phyloP scores from a whole-genome alignment of 116 monocot genomes.

The Dioscorea cayenensis region DNA sequence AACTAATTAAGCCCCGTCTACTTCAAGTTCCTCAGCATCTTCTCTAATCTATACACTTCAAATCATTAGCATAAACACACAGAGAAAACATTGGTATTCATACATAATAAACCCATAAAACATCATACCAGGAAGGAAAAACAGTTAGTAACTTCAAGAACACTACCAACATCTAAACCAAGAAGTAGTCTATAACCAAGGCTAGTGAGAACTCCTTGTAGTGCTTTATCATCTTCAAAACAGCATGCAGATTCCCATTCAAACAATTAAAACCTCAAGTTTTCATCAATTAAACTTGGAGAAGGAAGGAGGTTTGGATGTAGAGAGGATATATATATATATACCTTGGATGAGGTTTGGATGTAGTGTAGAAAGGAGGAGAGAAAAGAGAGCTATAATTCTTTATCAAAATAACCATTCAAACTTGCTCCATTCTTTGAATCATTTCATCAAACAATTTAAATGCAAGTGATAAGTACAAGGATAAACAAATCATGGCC shows the following conservation, averaged over 20 bases:
- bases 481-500: no score
- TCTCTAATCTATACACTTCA: slow-evolving; percentile 52
- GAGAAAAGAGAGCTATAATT: no score
- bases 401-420: no score
- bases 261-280: no score
- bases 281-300: no score
- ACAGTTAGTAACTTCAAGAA: slow-evolving; percentile 90
- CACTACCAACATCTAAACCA: slow-evolving; percentile 95
- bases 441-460: no score
- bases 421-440: no score
- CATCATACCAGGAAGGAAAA: slow-evolving; percentile 88
- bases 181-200: slow-evolving; percentile 88
- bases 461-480: no score
- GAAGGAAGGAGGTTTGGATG: no score
- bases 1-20: slow-evolving; percentile 84
- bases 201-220: slow-evolving; percentile 92
- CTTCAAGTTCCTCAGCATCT: slow-evolving; percentile 89
- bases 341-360: no score
- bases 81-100: not conserved
- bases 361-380: no score
- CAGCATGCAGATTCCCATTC: slow-evolving; percentile 35
- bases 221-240: slow-evolving; percentile 94
- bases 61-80: not conserved
- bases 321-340: no score
- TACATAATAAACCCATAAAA: not conserved